Evolutionary conservation across 2,329 filamentous ascomycete species (phyloP).

Genomic region (Magnaporthiopsis rhizophila): DNA sequence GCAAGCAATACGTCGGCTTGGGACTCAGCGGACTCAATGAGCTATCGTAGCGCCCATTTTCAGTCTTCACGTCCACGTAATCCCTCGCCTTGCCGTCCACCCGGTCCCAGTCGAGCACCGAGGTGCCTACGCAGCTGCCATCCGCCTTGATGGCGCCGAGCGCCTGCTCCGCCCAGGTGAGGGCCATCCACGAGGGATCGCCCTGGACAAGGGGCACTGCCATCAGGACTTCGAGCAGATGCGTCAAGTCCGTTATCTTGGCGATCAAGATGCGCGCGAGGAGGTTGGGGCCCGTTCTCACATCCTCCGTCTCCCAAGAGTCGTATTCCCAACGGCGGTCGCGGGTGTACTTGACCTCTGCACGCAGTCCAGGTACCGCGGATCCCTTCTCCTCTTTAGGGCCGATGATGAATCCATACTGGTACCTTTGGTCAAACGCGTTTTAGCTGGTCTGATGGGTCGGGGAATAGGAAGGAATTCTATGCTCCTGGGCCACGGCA

Average conservation of each 20-base stretch:
- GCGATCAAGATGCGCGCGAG: constrained; percentile 29
- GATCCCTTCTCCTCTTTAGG: constrained; percentile 19
- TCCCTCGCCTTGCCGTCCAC: constrained; percentile 25
- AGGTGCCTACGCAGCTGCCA: constrained; percentile 28
- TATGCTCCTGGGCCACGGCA: too few relatives aligned
- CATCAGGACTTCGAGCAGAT: constrained; percentile 24
- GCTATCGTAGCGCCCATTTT: constrained; percentile 14
- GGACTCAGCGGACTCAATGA: constrained; percentile 11
- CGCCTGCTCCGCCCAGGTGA: constrained; percentile 28
- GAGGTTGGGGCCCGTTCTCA: constrained; percentile 21
- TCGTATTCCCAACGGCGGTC: constrained; percentile 21
- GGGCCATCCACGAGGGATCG: constrained; percentile 30
- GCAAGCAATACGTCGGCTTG: constrained; percentile 24
- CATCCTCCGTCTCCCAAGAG: constrained; percentile 17
- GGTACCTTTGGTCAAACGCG: constrained; percentile 12
- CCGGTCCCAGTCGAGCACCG: constrained; percentile 26
- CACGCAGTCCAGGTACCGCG: constrained; percentile 18
- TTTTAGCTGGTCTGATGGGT: neutral
- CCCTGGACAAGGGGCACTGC: constrained; percentile 23
- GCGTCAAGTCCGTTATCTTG: constrained; percentile 27
- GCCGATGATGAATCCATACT: constrained; percentile 23
- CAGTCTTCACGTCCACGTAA: constrained; percentile 27
- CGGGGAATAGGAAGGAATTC: too few relatives aligned
- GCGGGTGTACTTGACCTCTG: too few relatives aligned
- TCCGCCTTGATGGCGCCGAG: constrained; percentile 25